Conservation (phyloP, 176 grass and related monocot genomes). For the Luzula sylvatica region DNA sequence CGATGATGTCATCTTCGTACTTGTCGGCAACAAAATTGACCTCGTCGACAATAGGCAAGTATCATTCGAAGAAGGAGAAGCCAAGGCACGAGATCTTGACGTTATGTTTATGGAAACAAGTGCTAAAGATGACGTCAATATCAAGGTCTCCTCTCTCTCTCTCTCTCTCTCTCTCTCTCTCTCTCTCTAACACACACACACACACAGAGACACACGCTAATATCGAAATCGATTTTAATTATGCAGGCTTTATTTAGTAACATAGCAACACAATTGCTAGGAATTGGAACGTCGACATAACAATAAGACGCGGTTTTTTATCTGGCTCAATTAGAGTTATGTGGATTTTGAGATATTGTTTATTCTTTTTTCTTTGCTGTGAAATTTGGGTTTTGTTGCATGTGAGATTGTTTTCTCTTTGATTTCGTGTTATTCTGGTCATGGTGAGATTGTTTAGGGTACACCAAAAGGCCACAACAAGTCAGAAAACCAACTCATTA, state of each 20-base stretch:
- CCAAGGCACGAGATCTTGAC: conserved; percentile 76
- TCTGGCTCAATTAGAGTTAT: neutral
- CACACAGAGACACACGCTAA: too few species aligned
- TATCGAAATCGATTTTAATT: neutral
- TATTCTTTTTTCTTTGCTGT: too few species aligned
- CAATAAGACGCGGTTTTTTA: conserved; percentile 41
- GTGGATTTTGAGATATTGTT: too few species aligned
- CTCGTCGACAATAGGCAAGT: conserved; percentile 99
- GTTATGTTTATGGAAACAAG: conserved; percentile 99
- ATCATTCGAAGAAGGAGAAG: conserved; percentile 96
- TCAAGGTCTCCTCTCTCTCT: conserved; percentile 39
- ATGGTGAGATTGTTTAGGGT: too few species aligned
- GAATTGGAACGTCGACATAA: conserved; percentile 33
- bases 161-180: too few species aligned
- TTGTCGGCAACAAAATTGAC: conserved; percentile 97
- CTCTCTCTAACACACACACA: too few species aligned
- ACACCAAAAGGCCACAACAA: too few species aligned
- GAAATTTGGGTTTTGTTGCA: too few species aligned
- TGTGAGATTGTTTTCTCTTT: too few species aligned
- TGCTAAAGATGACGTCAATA: conserved; percentile 98
- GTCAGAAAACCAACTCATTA: too few species aligned
- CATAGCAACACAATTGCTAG: conserved; percentile 35
- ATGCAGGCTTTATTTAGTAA: conserved; percentile 33
- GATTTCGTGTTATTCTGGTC: too few species aligned
- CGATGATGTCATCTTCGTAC: conserved; percentile 96